Evolutionary conservation across 2,329 filamentous ascomycete species (phyloP).

Genomic region (Xylaria polymorpha): DNA sequence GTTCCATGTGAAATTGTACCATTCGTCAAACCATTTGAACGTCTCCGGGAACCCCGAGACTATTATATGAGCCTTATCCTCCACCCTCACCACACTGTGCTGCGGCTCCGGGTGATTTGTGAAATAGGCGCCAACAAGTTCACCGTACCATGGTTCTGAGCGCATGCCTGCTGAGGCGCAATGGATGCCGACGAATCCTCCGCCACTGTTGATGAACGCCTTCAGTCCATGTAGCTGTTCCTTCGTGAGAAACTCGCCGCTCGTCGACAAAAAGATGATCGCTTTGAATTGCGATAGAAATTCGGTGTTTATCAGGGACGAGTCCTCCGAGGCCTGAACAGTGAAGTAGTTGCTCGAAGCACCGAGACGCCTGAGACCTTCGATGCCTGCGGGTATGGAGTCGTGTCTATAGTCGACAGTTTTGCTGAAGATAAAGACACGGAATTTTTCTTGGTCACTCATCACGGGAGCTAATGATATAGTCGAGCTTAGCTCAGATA

Average conservation of each 20-base stretch:
- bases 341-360: constrained; percentile 46
- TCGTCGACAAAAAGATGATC: constrained; percentile 55
- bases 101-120: constrained; percentile 54
- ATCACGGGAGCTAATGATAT: constrained; percentile 10
- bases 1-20: constrained; percentile 56
- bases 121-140: constrained; percentile 55
- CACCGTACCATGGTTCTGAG: constrained; percentile 52
- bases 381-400: constrained; percentile 54
- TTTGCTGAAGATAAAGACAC: constrained; percentile 55
- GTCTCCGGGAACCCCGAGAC: constrained; percentile 39
- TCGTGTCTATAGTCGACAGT: constrained; percentile 54
- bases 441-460: constrained; percentile 38
- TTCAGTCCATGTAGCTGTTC: constrained; percentile 52
- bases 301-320: constrained; percentile 48
- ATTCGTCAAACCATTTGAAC: constrained; percentile 55
- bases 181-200: constrained; percentile 57
- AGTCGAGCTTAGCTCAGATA: background rate
- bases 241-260: constrained; percentile 53
- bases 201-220: constrained; percentile 50
- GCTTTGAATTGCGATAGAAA: constrained; percentile 51
- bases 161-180: constrained; percentile 53
- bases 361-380: constrained; percentile 49
- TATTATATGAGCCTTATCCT: constrained; percentile 49
- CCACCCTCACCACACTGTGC: constrained; percentile 48
- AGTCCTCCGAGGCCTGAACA: constrained; percentile 54